Conservation (phyloP, 306 rosid species). For the Gillenia trifoliata region DNA sequence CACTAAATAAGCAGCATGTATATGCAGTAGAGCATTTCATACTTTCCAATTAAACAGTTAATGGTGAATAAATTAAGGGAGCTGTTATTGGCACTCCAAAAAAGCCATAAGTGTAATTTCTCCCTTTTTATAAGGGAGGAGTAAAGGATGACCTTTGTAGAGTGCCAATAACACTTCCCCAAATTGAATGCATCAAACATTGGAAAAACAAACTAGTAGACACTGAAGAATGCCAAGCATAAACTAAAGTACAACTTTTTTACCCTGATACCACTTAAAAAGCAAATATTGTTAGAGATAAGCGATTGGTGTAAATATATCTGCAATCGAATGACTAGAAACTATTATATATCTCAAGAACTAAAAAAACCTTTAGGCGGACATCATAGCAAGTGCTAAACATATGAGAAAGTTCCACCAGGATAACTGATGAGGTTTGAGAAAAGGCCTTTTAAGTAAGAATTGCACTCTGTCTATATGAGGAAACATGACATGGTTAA, state of each 20-base stretch:
- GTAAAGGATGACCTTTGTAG: no score
- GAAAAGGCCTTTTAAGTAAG: background rate
- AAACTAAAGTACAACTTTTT: background rate
- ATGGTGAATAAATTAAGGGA: background rate
- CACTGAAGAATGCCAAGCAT: background rate
- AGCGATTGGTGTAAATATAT: no score
- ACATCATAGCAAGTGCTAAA: background rate
- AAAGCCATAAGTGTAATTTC: no score
- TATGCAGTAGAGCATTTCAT: background rate
- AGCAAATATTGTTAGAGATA: background rate
- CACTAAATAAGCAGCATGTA: conserved; percentile 2
- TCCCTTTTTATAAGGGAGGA: no score
- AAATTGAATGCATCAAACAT: background rate
- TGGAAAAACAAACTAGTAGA: background rate
- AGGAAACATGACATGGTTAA: background rate
- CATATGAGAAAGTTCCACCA: background rate
- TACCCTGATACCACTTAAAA: background rate
- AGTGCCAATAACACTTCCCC: no score
- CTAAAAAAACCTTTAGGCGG: background rate
- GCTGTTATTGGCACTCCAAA: no score
- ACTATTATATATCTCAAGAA: background rate
- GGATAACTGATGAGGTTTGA: background rate
- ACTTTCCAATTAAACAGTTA: background rate
- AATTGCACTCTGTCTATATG: background rate
- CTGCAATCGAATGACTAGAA: background rate